A percentile compares a stretch with the other conserved stretches of the same genome.
phyloP scores from a whole-genome alignment of 176 grass and related monocot genomes.

The Ananas comosus region DNA sequence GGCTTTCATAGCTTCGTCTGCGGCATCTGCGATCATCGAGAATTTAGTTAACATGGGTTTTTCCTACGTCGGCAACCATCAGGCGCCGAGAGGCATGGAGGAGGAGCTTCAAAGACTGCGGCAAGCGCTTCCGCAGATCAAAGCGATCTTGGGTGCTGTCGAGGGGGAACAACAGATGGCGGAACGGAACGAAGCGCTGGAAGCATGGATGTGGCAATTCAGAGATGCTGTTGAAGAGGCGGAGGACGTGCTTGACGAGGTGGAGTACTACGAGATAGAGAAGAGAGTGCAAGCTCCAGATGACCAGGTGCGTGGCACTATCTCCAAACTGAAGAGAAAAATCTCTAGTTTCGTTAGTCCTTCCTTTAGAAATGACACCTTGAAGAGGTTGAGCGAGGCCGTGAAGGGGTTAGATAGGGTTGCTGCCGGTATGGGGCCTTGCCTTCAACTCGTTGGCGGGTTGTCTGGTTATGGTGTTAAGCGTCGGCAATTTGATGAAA shows the following conservation, averaged over 20 bases:
- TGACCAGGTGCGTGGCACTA: slow-evolving; percentile 8
- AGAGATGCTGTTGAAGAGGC: slow-evolving; percentile 20
- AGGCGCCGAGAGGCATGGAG: too few species aligned
- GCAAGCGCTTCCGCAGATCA: too few species aligned
- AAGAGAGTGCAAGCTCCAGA: not conserved
- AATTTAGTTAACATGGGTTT: too few species aligned
- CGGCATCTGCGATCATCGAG: too few species aligned
- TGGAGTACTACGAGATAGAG: slow-evolving; percentile 5
- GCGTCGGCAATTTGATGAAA: not conserved
- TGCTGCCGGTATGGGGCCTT: not conserved
- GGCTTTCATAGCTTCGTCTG: too few species aligned
- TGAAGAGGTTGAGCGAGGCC: slow-evolving; percentile 8
- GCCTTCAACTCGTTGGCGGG: slow-evolving; percentile 1
- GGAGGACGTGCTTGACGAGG: slow-evolving; percentile 12
- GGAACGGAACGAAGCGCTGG: not conserved
- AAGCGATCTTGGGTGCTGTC: too few species aligned
- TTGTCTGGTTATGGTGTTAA: not conserved
- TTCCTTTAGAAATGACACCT: not conserved
- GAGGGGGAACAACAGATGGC: too few species aligned
- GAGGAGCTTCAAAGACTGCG: too few species aligned
- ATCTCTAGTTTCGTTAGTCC: not conserved
- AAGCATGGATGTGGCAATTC: slow-evolving; percentile 13
- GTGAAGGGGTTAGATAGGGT: slow-evolving; percentile 8
- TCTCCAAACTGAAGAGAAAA: slow-evolving; percentile 11
- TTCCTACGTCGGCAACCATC: too few species aligned